These are phyloP conservation scores for Sphaceloma murrayae DNA, from an alignment of 2,329 filamentous ascomycete species.

Conservation along the genomic window DNA sequence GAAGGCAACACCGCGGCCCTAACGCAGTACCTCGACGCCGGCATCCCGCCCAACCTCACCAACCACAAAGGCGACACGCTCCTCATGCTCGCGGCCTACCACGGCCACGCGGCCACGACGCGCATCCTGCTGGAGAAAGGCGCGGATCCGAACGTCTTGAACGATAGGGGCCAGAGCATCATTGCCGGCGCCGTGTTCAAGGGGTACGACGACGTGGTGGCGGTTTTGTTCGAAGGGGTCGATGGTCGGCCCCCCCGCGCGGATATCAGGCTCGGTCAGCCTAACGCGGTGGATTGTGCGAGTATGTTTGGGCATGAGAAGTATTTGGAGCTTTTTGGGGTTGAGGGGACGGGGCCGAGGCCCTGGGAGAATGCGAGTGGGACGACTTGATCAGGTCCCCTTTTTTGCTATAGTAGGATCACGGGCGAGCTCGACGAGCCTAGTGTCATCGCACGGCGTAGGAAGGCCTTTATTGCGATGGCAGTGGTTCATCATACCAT, in stretches of 20 bases:
- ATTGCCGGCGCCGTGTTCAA: conserved; percentile 67
- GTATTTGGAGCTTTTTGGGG: conserved; percentile 28
- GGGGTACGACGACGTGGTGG: conserved; percentile 54
- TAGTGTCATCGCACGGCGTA: neutral
- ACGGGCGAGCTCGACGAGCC: neutral
- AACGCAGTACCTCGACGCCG: conserved; percentile 53
- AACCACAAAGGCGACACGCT: conserved; percentile 66
- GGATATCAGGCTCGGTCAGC: conserved; percentile 34
- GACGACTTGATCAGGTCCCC: neutral
- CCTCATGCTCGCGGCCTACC: conserved; percentile 63
- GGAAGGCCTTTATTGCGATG: too few relatives aligned
- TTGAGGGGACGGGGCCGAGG: conserved; percentile 21
- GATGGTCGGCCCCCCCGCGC: conserved; percentile 32
- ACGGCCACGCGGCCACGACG: conserved; percentile 54
- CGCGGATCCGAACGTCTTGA: conserved; percentile 58
- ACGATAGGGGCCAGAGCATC: conserved; percentile 59
- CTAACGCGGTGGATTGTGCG: conserved; percentile 39
- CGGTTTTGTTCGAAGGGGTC: conserved; percentile 35
- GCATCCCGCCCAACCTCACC: conserved; percentile 59
- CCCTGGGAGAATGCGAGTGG: conserved; percentile 4
- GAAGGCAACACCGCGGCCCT: conserved; percentile 49
- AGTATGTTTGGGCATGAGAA: conserved; percentile 38
- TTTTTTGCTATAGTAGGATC: too few relatives aligned
- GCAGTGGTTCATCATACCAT: too few relatives aligned
- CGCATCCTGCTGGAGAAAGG: conserved; percentile 51